Evolutionary conservation across 73 alveolate species (phyloP).

Genomic region (Paramecium tetraurelia): DNA sequence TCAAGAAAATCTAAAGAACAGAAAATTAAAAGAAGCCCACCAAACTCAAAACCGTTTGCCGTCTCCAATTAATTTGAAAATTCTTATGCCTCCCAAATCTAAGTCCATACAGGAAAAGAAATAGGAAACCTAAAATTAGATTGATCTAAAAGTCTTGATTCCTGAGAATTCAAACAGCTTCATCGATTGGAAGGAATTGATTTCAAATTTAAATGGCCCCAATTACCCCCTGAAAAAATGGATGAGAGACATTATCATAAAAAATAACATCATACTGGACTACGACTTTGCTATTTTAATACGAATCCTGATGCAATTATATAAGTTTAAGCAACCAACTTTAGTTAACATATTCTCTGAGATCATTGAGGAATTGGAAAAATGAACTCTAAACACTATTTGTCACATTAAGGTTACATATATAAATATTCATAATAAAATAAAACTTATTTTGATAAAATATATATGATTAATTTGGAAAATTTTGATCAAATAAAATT

Average conservation of each 20-base stretch:
- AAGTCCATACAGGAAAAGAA: neutral
- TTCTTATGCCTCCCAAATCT: neutral
- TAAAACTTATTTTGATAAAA: neutral
- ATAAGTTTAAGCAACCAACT: neutral
- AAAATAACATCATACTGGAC: neutral
- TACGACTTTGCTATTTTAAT: neutral
- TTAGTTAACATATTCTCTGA: neutral
- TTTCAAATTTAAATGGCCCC: neutral
- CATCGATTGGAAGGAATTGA: neutral
- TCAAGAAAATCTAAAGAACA: neutral
- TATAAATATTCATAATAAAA: neutral
- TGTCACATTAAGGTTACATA: neutral
- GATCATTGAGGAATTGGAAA: neutral
- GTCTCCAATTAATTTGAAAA: neutral
- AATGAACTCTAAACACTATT: neutral
- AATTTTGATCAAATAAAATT: slow-evolving; percentile 12
- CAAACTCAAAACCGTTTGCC: neutral
- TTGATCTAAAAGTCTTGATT: neutral
- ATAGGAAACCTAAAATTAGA: neutral
- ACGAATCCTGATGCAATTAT: neutral
- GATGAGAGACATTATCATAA: neutral
- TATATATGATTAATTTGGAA: slow-evolving; percentile 29
- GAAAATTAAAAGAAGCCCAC: neutral
- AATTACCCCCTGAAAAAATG: neutral
- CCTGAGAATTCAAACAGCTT: neutral